A percentile compares a stretch with the other conserved stretches of the same genome.
phyloP scores from a whole-genome alignment of 176 grass and related monocot genomes.

The Aegilops longissima region DNA sequence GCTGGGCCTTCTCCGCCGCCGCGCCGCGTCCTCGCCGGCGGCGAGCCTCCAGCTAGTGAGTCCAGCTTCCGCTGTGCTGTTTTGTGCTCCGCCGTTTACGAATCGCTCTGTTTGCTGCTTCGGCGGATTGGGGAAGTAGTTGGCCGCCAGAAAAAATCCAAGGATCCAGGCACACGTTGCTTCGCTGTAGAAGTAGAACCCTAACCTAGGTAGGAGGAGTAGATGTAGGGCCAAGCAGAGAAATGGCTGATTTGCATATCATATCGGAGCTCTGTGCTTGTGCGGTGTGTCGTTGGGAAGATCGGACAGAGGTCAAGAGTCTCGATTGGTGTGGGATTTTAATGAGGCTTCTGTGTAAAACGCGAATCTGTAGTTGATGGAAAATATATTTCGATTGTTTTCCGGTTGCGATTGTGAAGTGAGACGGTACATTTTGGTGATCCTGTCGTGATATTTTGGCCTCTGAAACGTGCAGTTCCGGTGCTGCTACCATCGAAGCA shows the following conservation, averaged over 20 bases:
- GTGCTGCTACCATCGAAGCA: slow-evolving; percentile 24
- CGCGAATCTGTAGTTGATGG: background rate
- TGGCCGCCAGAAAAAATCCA: background rate
- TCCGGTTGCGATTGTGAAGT: background rate
- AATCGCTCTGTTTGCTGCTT: background rate
- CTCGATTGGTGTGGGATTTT: background rate
- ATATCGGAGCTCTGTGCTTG: background rate
- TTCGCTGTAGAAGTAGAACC: background rate
- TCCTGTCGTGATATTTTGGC: background rate
- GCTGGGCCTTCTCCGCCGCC: slow-evolving; percentile 29
- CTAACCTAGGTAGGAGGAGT: background rate
- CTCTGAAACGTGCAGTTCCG: slow-evolving; percentile 52
- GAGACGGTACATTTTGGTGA: background rate
- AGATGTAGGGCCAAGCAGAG: background rate
- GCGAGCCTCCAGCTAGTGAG: slow-evolving; percentile 23
- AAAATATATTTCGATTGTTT: background rate
- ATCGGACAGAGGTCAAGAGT: background rate
- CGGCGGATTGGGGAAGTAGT: background rate
- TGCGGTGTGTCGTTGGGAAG: background rate
- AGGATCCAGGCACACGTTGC: background rate
- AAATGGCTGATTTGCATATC: too few relatives aligned
- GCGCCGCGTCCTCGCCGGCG: background rate
- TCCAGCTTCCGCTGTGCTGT: background rate
- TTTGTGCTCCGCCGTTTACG: background rate
- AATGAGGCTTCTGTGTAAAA: background rate